Conservation (phyloP, 2,329 filamentous ascomycete genomes). For the Magnaporthales sp. region DNA sequence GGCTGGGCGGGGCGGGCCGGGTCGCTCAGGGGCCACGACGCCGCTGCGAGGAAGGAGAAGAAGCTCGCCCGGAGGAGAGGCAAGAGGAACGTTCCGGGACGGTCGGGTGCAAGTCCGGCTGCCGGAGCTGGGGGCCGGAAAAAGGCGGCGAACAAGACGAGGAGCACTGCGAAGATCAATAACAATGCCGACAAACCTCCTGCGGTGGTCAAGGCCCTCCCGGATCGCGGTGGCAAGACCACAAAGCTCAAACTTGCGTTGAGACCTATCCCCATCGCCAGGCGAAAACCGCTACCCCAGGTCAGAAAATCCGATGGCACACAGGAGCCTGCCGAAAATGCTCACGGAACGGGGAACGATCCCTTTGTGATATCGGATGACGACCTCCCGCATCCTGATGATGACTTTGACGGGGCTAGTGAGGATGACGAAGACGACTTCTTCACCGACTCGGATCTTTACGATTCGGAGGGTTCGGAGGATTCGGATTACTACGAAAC, state of each 20-base stretch:
- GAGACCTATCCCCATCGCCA: background rate
- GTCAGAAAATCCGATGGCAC: background rate
- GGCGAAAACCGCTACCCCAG: background rate
- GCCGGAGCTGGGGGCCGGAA: background rate
- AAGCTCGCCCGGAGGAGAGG: background rate
- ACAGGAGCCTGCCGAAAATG: background rate
- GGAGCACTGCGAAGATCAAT: background rate
- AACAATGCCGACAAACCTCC: background rate
- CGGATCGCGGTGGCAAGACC: background rate
- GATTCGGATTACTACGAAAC: background rate
- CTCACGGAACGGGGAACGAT: background rate
- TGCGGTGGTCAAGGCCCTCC: background rate
- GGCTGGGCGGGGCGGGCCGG: background rate
- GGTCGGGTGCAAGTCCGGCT: background rate
- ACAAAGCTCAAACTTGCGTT: background rate
- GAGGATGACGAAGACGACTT: background rate
- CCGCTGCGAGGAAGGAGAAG: background rate
- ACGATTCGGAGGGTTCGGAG: background rate
- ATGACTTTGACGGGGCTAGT: background rate
- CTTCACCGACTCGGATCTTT: background rate
- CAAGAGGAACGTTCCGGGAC: background rate
- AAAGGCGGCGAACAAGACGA: background rate
- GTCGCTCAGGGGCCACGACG: background rate
- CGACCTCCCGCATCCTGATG: background rate
- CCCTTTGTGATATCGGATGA: background rate